Base-by-base conservation (phyloP, 2,329 filamentous ascomycete species). In the Aureobasidium lini region DNA sequence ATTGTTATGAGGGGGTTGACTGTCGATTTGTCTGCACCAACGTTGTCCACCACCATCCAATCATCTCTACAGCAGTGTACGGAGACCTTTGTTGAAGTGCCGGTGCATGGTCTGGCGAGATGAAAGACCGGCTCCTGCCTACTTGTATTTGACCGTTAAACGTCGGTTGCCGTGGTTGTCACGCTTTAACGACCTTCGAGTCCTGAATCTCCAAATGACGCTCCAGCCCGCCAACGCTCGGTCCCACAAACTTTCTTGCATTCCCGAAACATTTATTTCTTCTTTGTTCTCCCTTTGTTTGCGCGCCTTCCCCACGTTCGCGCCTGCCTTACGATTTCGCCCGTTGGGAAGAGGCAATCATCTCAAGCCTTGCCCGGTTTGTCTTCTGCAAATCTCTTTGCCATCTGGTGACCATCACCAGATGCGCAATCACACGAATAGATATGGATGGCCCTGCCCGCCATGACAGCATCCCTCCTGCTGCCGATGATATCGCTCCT, bases 381-480 rank as follows among this genome's bases (percentile, higher is more conserved):
- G 16, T 42, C 31, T 42, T 56, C 8, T 15, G 2, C 6, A 8
- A 52, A 34, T 42, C 28, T 2, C 28, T 18, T 37, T 53, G n/a
- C 31, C 61, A 53, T 62, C 62, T 50, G 47, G 43, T 46, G 52
- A 59, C 57, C 29, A 32, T 37, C 42, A 46, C 57, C 47, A 43
- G 42, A 52, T 52, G 57, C 11, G 11, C 49, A 29, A 31, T 11
- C 13, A 36, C 32, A 39, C 36, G 4, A n/a, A 31, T 8, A 32
- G 52, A 16, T 5, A 62, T 62, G 59, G 49, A 61, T 59, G 59
- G 59, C 57, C 43, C 39, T 46, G 53, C 18, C 46, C 46, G 58
- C 47, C 50, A 54, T 52, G 61, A 60, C 39, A 47, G 32, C 13
- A 29, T 31, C 23, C 31, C 53, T 28, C 18, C 18, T 31, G 32